Evolutionary conservation across 2,329 filamentous ascomycete species (phyloP), one percentile per base, ranked within the genome.

Genomic region (Microsporum canis): DNA sequence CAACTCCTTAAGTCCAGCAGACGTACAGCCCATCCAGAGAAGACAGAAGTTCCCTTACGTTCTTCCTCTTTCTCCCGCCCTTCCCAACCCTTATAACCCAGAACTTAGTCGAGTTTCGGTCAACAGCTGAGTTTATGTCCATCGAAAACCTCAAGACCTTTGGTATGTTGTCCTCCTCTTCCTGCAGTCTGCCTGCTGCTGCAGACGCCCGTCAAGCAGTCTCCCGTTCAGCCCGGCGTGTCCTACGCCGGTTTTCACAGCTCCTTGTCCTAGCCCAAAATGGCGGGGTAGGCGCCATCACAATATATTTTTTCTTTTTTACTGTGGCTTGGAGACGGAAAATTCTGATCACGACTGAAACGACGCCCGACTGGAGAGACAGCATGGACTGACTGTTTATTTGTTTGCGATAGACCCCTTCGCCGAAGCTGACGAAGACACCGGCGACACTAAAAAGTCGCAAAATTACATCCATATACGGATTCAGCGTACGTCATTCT

Each of bases 401-500:
- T 38, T n/a, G 33, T 27, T 17, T 34, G 14, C 65, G 63, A 63
- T 75, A 96, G 94, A 99, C 88, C 94, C 94, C 88, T 99, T 99
- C 90, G 94, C 94, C 88, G 94, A 97, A 89, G 94, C 91, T 86
- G 94, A 96, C 89, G 92, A 96, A 87, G 91, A 95, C 79, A 91
- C 33, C 17, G 91, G 91, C 83, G 89, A 95, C 81, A 88, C 86
- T 77, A 94, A 94, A 81, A 88, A 94, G 83, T 86, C 88, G 77
- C 89, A 95, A 81, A 95, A 95, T 80, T 96, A 96, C 78, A 96
- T 97, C 78, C 94, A 97, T 82, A 97, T 99, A 79, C 91, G 94
- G 80, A 97, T 97, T 77, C 94, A 99, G 78, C 94, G 92, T 97
- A 86, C 74, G 88, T 86, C 49, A 53, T 38, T 60, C 65, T 47